phyloP scores from a whole-genome alignment of 1,139 yeast genomes.

The Pichia sp. region DNA sequence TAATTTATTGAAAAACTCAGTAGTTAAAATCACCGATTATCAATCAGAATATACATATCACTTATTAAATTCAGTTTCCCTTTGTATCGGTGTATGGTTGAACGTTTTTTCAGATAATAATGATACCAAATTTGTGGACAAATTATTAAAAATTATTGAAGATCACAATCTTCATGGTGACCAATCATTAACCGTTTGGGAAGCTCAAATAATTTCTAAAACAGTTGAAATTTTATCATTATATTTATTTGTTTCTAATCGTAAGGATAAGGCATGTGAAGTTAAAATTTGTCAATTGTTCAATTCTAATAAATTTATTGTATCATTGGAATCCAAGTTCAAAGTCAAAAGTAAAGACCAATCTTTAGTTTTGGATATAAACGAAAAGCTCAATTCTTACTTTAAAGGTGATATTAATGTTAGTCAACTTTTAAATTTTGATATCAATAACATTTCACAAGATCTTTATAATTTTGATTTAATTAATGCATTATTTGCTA shows the following conservation, averaged over 20 bases:
- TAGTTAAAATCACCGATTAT: constrained; percentile 33
- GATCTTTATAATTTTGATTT: constrained; percentile 56
- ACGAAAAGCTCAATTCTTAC: constrained; percentile 39
- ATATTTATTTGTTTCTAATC: constrained; percentile 48
- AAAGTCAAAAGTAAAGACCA: constrained; percentile 38
- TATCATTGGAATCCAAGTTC: constrained; percentile 32
- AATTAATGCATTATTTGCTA: constrained; percentile 53
- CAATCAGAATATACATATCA: not conserved
- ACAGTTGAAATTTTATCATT: constrained; percentile 72
- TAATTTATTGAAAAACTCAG: constrained; percentile 23
- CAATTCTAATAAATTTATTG: constrained; percentile 34
- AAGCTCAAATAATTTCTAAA: constrained; percentile 55
- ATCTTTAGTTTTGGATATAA: constrained; percentile 41
- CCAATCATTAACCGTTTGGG: not conserved
- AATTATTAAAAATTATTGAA: constrained; percentile 33
- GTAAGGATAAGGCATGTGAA: constrained; percentile 38
- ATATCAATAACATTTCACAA: constrained; percentile 43
- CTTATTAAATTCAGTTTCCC: constrained; percentile 1
- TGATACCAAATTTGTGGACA: constrained; percentile 46
- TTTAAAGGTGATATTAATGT: constrained; percentile 43
- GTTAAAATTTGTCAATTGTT: constrained; percentile 42
- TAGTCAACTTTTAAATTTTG: constrained; percentile 43
- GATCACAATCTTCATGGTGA: not conserved
- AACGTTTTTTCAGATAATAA: constrained; percentile 27
- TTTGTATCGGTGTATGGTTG: constrained; percentile 5